Conservation (phyloP, 345 rosid species). For the Arabidopsis suecica region DNA sequence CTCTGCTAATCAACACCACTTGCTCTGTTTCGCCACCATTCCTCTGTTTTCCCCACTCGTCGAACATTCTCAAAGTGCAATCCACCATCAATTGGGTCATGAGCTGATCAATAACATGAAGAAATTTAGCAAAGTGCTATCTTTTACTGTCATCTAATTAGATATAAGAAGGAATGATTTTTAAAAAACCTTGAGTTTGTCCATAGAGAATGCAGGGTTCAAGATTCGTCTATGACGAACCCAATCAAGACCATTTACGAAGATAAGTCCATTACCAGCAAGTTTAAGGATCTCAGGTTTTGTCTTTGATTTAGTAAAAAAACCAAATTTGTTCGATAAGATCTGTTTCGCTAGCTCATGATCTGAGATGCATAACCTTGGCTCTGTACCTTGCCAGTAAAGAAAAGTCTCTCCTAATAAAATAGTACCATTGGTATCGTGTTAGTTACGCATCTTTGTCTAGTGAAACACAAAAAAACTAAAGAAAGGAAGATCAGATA, state of each 20-base stretch:
- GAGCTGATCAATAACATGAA: conserved; percentile 32
- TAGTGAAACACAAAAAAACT: neutral
- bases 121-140: neutral
- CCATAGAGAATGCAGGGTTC: conserved; percentile 56
- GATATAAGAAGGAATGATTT: neutral
- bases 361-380: conserved; percentile 49
- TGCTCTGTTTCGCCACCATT: neutral
- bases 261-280: conserved; percentile 49
- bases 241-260: conserved; percentile 52
- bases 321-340: conserved; percentile 51
- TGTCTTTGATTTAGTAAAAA: conserved; percentile 41
- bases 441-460: conserved; percentile 16
- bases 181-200: conserved; percentile 52
- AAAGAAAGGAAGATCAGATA: neutral
- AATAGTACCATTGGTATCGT: conserved; percentile 6
- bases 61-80: conserved; percentile 42
- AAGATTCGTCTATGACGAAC: conserved; percentile 49
- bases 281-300: conserved; percentile 34
- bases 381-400: conserved; percentile 54
- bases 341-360: conserved; percentile 53
- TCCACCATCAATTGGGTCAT: conserved; percentile 45
- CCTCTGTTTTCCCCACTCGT: conserved; percentile 48
- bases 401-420: conserved; percentile 53
- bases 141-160: neutral
- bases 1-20: conserved; percentile 36